Conservation (phyloP, 1,139 yeast species). For the Lodderomyces beijingensis region DNA sequence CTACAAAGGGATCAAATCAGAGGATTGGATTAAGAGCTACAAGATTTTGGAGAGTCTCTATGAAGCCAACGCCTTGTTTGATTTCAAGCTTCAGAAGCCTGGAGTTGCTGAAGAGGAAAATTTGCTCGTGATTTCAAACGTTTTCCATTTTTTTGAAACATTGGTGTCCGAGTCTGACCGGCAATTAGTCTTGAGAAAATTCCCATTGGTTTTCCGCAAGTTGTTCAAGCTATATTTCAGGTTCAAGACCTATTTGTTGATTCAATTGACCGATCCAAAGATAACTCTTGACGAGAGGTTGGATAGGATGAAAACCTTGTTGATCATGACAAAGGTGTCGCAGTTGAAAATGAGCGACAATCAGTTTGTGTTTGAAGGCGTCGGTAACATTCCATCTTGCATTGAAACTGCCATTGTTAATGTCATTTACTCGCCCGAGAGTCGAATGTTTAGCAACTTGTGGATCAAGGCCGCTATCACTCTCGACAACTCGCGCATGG, state of each 20-base stretch:
- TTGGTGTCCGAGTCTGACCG: slow-evolving; percentile 44
- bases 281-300: slow-evolving; percentile 57
- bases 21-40: slow-evolving; percentile 78
- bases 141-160: slow-evolving; percentile 65
- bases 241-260: slow-evolving; percentile 58
- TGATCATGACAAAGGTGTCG: slow-evolving; percentile 63
- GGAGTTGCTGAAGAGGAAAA: slow-evolving; percentile 37
- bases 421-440: slow-evolving; percentile 77
- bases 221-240: slow-evolving; percentile 66
- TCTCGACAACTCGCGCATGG: slow-evolving; percentile 12
- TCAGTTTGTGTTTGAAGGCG: slow-evolving; percentile 49
- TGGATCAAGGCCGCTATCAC: slow-evolving; percentile 57
- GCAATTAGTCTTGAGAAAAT: slow-evolving; percentile 41
- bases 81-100: slow-evolving; percentile 44
- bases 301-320: slow-evolving; percentile 64
- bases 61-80: slow-evolving; percentile 52
- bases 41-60: slow-evolving; percentile 69
- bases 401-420: slow-evolving; percentile 76
- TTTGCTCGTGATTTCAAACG: slow-evolving; percentile 59
- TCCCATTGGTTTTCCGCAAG: slow-evolving; percentile 70
- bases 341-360: slow-evolving; percentile 68
- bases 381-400: slow-evolving; percentile 69
- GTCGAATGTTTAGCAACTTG: slow-evolving; percentile 59
- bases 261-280: slow-evolving; percentile 61
- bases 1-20: slow-evolving; percentile 55